Evolutionary conservation across 352 stramenopile genomes (phyloP).

Genomic region (Plasmopara muralis): DNA sequence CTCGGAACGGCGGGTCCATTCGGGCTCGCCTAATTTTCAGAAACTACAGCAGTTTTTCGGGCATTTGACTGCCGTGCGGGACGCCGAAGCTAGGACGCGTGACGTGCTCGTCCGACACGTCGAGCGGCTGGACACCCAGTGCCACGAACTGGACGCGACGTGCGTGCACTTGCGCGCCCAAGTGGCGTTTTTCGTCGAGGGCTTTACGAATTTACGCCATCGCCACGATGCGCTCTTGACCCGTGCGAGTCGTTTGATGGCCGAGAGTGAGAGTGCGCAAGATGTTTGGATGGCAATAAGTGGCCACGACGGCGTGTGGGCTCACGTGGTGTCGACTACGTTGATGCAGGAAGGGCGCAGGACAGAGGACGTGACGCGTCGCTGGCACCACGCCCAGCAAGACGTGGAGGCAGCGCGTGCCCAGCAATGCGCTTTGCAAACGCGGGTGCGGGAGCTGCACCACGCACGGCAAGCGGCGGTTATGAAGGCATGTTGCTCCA

Average conservation of each 20-base stretch:
- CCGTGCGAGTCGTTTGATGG: constrained; percentile 45
- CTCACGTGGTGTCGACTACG: constrained; percentile 40
- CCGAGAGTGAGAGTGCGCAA: constrained; percentile 52
- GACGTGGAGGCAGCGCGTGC: constrained; percentile 24
- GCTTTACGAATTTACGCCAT: constrained; percentile 58
- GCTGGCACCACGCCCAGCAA: constrained; percentile 17
- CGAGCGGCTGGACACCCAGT: background rate
- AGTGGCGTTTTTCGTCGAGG: constrained; percentile 74
- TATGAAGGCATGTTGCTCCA: constrained; percentile 56
- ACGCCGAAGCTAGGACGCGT: constrained; percentile 54
- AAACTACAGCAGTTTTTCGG: constrained; percentile 73
- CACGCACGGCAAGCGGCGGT: constrained; percentile 38
- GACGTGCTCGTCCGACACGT: constrained; percentile 50
- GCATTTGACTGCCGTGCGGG: constrained; percentile 43
- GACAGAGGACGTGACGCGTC: constrained; percentile 26
- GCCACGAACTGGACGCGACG: too few species aligned
- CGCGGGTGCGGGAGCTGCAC: constrained; percentile 41
- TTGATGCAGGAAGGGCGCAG: constrained; percentile 34
- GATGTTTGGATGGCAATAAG: constrained; percentile 55
- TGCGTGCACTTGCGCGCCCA: constrained; percentile 47
- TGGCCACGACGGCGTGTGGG: constrained; percentile 51
- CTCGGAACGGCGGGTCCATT: constrained; percentile 49
- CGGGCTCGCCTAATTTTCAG: constrained; percentile 52
- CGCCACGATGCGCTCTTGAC: constrained; percentile 58
- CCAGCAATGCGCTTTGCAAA: constrained; percentile 36